These are phyloP conservation scores for Chrysosporium queenslandicum DNA, from an alignment of 2,329 filamentous ascomycete species.

Conservation along the genomic window DNA sequence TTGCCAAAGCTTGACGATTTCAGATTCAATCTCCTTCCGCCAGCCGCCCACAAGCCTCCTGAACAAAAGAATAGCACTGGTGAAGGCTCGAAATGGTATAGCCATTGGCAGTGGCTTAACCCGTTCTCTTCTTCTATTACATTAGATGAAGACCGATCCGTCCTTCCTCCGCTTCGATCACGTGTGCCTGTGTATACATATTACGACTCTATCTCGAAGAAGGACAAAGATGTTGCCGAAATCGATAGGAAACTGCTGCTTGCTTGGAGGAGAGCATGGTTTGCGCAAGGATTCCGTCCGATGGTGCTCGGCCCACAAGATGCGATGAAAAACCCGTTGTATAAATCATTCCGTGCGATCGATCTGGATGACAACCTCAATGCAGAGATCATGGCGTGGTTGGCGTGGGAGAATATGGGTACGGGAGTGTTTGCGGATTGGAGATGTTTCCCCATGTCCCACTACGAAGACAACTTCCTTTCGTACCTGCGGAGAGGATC, in stretches of 20 bases:
- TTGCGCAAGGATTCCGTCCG: constrained; percentile 83
- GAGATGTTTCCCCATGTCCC: constrained; percentile 73
- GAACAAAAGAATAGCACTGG: constrained; percentile 68
- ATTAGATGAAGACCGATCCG: constrained; percentile 69
- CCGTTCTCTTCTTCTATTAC: constrained; percentile 75
- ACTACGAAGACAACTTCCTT: constrained; percentile 61
- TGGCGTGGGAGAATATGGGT: constrained; percentile 88
- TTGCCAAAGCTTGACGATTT: constrained; percentile 45
- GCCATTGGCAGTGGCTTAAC: constrained; percentile 79
- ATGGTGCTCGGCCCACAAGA: constrained; percentile 70
- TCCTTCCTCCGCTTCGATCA: constrained; percentile 64
- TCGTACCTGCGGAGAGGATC: constrained; percentile 64
- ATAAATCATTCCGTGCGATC: constrained; percentile 54
- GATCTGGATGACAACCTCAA: constrained; percentile 54
- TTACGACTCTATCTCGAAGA: constrained; percentile 60
- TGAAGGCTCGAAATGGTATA: constrained; percentile 73
- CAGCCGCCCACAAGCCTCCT: constrained; percentile 59
- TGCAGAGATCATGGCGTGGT: constrained; percentile 67
- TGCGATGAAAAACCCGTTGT: constrained; percentile 72
- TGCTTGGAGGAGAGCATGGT: constrained; percentile 89
- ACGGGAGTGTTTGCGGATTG: constrained; percentile 70
- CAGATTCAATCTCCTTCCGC: constrained; percentile 57
- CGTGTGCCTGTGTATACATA: constrained; percentile 81
- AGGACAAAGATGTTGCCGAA: constrained; percentile 54
- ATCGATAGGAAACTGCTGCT: constrained; percentile 71